Conservation (phyloP, 78 protist genomes). For the Chrysochromulina parva region DNA sequence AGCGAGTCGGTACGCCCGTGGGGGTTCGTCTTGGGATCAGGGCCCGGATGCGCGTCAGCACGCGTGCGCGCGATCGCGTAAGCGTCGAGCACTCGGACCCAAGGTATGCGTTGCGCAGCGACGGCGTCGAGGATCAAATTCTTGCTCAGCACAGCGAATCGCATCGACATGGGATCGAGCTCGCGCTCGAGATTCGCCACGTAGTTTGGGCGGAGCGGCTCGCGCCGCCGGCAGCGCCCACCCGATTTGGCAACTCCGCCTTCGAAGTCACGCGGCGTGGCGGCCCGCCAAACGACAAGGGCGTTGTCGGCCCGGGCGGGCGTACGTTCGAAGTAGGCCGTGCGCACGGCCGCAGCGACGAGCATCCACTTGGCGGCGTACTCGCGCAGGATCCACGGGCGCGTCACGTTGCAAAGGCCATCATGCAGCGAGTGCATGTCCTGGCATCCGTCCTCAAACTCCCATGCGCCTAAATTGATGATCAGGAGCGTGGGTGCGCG, state of each 20-base stretch:
- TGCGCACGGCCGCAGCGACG: neutral
- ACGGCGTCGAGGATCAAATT: neutral
- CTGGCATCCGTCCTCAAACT: neutral
- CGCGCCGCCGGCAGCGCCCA: neutral
- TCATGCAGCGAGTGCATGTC: constrained; percentile 24
- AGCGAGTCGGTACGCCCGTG: neutral
- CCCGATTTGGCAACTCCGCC: neutral
- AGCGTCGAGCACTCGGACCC: neutral
- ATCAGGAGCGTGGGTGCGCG: neutral
- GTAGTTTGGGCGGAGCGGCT: neutral
- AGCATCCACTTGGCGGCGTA: neutral
- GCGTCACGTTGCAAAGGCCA: neutral
- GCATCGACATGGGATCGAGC: neutral
- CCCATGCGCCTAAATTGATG: neutral
- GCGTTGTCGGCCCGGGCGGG: neutral
- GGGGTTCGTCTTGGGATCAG: neutral
- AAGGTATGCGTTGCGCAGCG: neutral
- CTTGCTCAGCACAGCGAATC: neutral
- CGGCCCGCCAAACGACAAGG: neutral
- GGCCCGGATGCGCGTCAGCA: neutral
- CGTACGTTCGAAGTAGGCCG: neutral
- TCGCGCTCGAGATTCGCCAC: too few species aligned
- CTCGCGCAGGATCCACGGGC: neutral
- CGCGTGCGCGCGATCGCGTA: neutral
- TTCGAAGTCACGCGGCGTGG: neutral